Conservation (phyloP, 192 early-diverging fungal genomes). For the Rhizophlyctis rosea region DNA sequence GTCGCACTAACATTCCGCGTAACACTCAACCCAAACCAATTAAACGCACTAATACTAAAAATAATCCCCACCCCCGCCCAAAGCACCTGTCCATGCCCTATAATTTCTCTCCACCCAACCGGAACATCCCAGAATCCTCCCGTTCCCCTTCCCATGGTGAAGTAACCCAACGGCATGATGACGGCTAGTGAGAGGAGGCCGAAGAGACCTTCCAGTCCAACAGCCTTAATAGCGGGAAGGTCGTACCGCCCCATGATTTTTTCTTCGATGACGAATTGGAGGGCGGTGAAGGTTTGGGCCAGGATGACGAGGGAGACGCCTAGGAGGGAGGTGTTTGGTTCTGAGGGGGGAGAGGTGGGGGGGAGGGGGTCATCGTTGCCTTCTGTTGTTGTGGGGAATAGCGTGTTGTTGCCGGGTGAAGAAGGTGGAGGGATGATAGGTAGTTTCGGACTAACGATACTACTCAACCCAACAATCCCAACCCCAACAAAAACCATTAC, state of each 20-base stretch:
- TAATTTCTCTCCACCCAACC: constrained; percentile 70
- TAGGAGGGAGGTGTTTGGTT: constrained; percentile 50
- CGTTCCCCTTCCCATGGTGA: constrained; percentile 62
- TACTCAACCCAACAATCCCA: constrained; percentile 72
- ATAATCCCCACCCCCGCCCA: constrained; percentile 70
- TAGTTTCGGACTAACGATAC: constrained; percentile 24
- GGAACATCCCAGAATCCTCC: constrained; percentile 83
- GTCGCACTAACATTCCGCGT: constrained; percentile 86
- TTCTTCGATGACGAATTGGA: constrained; percentile 96
- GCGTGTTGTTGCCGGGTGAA: too few species aligned
- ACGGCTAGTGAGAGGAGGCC: constrained; percentile 70
- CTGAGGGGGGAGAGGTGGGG: background rate
- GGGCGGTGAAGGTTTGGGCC: constrained; percentile 90
- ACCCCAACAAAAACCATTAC: constrained; percentile 70
- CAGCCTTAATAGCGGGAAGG: constrained; percentile 81
- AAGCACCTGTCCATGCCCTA: constrained; percentile 23
- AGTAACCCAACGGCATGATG: constrained; percentile 74
- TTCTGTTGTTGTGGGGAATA: background rate
- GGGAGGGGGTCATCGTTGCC: constrained; percentile 18
- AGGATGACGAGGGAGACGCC: constrained; percentile 83
- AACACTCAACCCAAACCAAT: constrained; percentile 92
- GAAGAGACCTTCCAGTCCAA: constrained; percentile 91
- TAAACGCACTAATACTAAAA: constrained; percentile 92
- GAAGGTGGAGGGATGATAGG: too few species aligned
- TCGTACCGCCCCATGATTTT: constrained; percentile 80